These are phyloP conservation scores for Podospora pseudocomata DNA, from an alignment of 495 filamentous ascomycete species.

Conservation along the genomic window DNA sequence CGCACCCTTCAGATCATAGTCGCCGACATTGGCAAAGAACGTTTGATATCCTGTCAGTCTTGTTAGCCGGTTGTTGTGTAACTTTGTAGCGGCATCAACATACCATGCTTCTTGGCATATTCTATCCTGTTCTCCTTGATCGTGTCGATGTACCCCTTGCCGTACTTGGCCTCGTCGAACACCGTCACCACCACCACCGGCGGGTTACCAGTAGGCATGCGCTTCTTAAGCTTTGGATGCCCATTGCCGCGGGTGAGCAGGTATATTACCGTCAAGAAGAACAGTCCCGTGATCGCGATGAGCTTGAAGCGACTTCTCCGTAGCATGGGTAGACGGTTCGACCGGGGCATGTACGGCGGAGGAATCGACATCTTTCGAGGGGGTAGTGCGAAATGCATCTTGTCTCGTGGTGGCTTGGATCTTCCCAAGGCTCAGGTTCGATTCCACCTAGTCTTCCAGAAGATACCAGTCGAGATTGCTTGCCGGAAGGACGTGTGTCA, in stretches of 20 bases:
- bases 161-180: slow-evolving; percentile 62
- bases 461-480: not conserved
- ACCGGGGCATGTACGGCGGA: slow-evolving; percentile 56
- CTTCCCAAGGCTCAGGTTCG: slow-evolving; percentile 12
- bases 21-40: slow-evolving; percentile 69
- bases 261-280: slow-evolving; percentile 58
- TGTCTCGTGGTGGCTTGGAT: slow-evolving; percentile 17
- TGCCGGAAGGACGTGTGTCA: not conserved
- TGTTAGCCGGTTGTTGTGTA: not conserved
- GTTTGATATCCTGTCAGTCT: slow-evolving; percentile 68
- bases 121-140: slow-evolving; percentile 78
- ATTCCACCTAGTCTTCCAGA: not conserved
- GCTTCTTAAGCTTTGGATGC: slow-evolving; percentile 18
- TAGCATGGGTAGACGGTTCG: slow-evolving; percentile 56
- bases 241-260: slow-evolving; percentile 50
- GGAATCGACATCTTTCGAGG: slow-evolving; percentile 75
- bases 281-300: slow-evolving; percentile 55
- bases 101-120: slow-evolving; percentile 89
- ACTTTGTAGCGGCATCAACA: slow-evolving; percentile 17
- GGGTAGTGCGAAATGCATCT: slow-evolving; percentile 90
- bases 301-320: slow-evolving; percentile 65
- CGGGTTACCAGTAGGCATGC: slow-evolving; percentile 58
- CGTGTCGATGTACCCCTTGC: slow-evolving; percentile 60
- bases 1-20: slow-evolving; percentile 69
- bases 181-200: slow-evolving; percentile 84